A percentile compares a stretch with the other conserved stretches of the same genome.
phyloP scores from a whole-genome alignment of 352 stramenopile genomes.

The Phytophthora palmivora region DNA sequence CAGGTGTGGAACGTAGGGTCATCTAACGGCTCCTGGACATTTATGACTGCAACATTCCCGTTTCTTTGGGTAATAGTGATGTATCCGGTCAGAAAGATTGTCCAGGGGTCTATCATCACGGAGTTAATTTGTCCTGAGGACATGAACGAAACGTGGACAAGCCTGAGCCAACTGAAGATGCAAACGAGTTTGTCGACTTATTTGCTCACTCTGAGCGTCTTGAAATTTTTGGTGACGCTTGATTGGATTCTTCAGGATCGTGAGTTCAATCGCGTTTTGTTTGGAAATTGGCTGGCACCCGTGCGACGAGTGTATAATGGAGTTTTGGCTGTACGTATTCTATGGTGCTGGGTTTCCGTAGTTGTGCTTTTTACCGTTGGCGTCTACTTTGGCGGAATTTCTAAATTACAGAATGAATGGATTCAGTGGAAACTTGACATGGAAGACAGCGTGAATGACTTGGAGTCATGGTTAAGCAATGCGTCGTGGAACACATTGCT shows the following conservation, averaged over 20 bases:
- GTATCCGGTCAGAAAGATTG: constrained; percentile 21
- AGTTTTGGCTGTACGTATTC: constrained; percentile 30
- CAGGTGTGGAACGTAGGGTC: constrained; percentile 31
- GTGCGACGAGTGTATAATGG: constrained; percentile 35
- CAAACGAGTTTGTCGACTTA: constrained; percentile 43
- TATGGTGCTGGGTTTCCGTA: constrained; percentile 37
- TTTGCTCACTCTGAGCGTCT: constrained; percentile 45
- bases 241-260: constrained; percentile 56
- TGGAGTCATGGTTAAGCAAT: constrained; percentile 43
- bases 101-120: constrained; percentile 1
- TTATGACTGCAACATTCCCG: constrained; percentile 45
- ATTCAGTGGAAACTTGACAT: constrained; percentile 27
- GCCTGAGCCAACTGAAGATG: constrained; percentile 35
- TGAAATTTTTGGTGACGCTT: constrained; percentile 53
- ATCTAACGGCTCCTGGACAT: constrained; percentile 64
- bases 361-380: constrained; percentile 30
- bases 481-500: constrained; percentile 49
- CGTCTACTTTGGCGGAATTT: constrained; percentile 38
- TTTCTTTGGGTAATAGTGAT: constrained; percentile 41
- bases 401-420: constrained; percentile 33
- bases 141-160: constrained; percentile 7
- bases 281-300: constrained; percentile 36
- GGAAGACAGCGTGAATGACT: neutral
- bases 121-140: constrained; percentile 27
- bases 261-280: constrained; percentile 32